Conservation (phyloP, 1,284 basidiomycete genomes). For the Ustilago loliicola region DNA sequence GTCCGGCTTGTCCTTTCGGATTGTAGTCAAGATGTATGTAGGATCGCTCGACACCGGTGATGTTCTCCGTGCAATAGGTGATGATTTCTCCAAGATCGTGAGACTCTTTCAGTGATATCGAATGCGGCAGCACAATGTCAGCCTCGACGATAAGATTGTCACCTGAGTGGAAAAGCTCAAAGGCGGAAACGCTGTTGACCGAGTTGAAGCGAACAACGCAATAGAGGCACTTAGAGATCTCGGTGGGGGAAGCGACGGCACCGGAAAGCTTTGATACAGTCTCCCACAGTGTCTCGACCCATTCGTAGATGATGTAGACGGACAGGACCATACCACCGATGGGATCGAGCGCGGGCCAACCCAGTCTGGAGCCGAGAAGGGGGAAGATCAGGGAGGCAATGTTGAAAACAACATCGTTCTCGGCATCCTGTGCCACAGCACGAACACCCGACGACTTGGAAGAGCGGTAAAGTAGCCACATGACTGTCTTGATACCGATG, state of each 20-base stretch:
- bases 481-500: slow-evolving; percentile 73
- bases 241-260: slow-evolving; percentile 55
- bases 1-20: slow-evolving; percentile 61
- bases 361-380: slow-evolving; percentile 66
- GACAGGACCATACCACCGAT: slow-evolving; percentile 62
- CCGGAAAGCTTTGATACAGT: slow-evolving; percentile 65
- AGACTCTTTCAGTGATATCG: slow-evolving; percentile 65
- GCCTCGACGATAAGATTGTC: slow-evolving; percentile 68
- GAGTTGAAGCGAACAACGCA: slow-evolving; percentile 65
- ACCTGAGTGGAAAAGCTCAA: slow-evolving; percentile 68
- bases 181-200: slow-evolving; percentile 63
- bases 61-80: slow-evolving; percentile 65
- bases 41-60: slow-evolving; percentile 59
- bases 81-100: slow-evolving; percentile 69
- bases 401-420: slow-evolving; percentile 75
- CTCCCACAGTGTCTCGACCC: slow-evolving; percentile 64
- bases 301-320: slow-evolving; percentile 68
- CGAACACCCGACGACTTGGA: slow-evolving; percentile 71
- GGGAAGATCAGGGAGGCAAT: slow-evolving; percentile 75
- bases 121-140: slow-evolving; percentile 64
- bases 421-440: slow-evolving; percentile 73
- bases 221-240: slow-evolving; percentile 65
- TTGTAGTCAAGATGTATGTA: slow-evolving; percentile 68
- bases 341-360: slow-evolving; percentile 62
- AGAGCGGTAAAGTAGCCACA: slow-evolving; percentile 72